Conservation (phyloP, 176 grass and related monocot species). For the Cenchrus fungigraminus region DNA sequence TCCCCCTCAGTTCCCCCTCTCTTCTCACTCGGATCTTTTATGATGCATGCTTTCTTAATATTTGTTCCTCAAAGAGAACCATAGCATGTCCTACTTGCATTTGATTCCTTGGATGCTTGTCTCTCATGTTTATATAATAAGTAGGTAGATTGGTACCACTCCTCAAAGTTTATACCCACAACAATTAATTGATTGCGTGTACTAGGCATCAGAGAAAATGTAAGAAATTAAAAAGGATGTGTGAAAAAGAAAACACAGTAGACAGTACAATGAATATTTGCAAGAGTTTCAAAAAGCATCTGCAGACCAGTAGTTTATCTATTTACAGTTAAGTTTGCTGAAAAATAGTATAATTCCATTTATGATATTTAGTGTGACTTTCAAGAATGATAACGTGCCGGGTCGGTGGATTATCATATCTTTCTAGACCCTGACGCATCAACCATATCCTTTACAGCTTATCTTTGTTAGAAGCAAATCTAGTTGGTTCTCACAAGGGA, state of each 20-base stretch:
- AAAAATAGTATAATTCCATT: neutral
- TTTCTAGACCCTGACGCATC: slow-evolving; percentile 32
- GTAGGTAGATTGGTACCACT: neutral
- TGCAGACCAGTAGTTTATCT: neutral
- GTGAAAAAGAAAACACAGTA: neutral
- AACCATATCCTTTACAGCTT: slow-evolving; percentile 22
- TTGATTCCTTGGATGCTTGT: slow-evolving; percentile 47
- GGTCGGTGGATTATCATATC: neutral
- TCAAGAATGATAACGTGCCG: too few relatives aligned
- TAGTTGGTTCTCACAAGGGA: slow-evolving; percentile 19
- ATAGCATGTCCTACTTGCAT: slow-evolving; percentile 28
- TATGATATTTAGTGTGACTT: slow-evolving; percentile 10
- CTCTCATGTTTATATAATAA: slow-evolving; percentile 38
- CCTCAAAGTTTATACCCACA: slow-evolving; percentile 8
- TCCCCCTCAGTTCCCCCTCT: neutral
- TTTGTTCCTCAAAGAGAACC: slow-evolving; percentile 47
- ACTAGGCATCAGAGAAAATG: neutral
- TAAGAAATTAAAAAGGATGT: neutral
- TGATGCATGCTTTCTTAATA: slow-evolving; percentile 66
- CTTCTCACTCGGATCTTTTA: slow-evolving; percentile 62
- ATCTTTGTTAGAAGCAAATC: slow-evolving; percentile 40
- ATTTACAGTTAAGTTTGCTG: neutral
- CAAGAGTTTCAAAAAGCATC: neutral
- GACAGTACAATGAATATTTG: neutral
- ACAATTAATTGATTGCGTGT: neutral